These are phyloP conservation scores for Maudiozyma turicensis DNA, from an alignment of 805 yeast genomes.

Conservation along the genomic window DNA sequence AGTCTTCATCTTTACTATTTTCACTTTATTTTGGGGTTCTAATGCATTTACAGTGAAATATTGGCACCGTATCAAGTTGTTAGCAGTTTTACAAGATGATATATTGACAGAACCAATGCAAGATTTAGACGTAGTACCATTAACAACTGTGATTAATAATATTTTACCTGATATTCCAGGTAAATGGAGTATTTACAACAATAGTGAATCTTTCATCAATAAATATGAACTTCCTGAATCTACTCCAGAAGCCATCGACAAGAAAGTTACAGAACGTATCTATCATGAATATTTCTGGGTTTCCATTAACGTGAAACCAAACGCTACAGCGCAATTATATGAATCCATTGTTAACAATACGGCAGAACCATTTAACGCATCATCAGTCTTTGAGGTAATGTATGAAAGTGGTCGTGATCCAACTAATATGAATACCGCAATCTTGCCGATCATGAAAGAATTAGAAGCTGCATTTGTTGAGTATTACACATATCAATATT, in stretches of 20 bases:
- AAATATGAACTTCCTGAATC: not conserved
- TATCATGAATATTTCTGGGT: slow-evolving; percentile 55
- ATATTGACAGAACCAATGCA: not conserved
- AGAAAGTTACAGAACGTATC: slow-evolving; percentile 35
- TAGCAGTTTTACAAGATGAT: slow-evolving; percentile 30
- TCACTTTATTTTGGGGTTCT: slow-evolving; percentile 32
- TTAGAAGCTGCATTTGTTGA: slow-evolving; percentile 24
- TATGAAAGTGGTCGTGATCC: slow-evolving; percentile 62
- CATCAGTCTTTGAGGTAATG: slow-evolving; percentile 29
- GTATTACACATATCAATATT: slow-evolving; percentile 3
- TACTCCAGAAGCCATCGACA: slow-evolving; percentile 14
- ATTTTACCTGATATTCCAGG: slow-evolving; percentile 13
- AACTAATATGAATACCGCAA: slow-evolving; percentile 34
- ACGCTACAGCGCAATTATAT: slow-evolving; percentile 32
- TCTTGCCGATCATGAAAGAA: slow-evolving; percentile 34
- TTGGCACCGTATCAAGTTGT: slow-evolving; percentile 17
- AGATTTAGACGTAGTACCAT: slow-evolving; percentile 4
- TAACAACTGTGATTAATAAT: slow-evolving; percentile 6
- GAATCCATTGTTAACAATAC: slow-evolving; percentile 16
- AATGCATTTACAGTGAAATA: slow-evolving; percentile 22
- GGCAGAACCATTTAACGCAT: slow-evolving; percentile 12
- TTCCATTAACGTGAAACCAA: slow-evolving; percentile 42
- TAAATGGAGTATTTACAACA: slow-evolving; percentile 23
- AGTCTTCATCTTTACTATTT: slow-evolving; percentile 14
- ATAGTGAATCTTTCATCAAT: slow-evolving; percentile 8